Evolutionary conservation across 495 filamentous ascomycete genomes (phyloP), one percentile per base, ranked within the genome.

Genomic region (Halenospora varia): DNA sequence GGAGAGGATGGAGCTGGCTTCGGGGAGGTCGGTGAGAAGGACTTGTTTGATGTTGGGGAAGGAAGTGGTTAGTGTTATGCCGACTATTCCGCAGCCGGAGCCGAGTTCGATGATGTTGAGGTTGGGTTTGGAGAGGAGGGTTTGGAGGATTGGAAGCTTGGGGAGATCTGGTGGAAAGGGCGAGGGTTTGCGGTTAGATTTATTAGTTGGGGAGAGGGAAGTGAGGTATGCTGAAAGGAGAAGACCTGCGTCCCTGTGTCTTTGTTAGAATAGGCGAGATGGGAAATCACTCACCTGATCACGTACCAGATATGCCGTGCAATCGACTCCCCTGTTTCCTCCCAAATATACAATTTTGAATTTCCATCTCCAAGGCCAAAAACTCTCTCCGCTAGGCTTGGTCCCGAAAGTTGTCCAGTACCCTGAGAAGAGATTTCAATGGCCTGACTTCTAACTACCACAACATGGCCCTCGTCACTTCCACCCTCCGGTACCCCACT

Each of bases 261-360:
- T n/a, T n/a, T n/a, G n/a, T n/a, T n/a, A 51, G 25, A 20, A 11
- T 62, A 24, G 54, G 55, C 19, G 48, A 51, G 58, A 53, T 59
- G 61, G 53, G 11, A 44, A 6, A 49, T 51, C 26, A 62, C 60
- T 25, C 61, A 58, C 61, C 55, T 64, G 48, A 59, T 3, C 75
- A 65, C 76, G 70, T 85, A 93, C 94, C 94, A 98, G 47, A 97
- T 83, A 71, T 98, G 94, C 15, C 92, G 80, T 15, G 93, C 92
- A 63, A 98, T 96, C 67, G 89, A 96, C 68, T 97, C 92, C 6
- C 92, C 93, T 1, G 91, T 91, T 57, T 97, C 92, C 65, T 98
- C 94, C 75, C 87, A 88, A 19, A 97, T 81, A 6, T 44, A 20
- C 17, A 67, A 25, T 13, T 56, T 25, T 18, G 19, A 10, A 17